Conservation (phyloP, 805 yeast species). For the Ogataea nitratoaversa region DNA sequence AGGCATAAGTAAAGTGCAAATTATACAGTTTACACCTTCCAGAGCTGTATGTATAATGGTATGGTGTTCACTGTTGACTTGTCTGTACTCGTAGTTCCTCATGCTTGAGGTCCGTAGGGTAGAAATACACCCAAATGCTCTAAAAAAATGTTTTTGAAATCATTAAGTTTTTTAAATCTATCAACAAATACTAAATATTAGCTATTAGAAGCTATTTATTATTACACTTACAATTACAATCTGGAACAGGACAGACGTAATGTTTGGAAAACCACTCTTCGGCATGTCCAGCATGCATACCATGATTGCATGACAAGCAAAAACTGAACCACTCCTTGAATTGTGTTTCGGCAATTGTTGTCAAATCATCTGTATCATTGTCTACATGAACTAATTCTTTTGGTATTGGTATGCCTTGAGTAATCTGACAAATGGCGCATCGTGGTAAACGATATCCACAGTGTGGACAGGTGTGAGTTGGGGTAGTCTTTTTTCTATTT, state of each 20-base stretch:
- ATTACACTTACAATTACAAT: conserved; percentile 81
- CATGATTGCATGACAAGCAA: conserved; percentile 88
- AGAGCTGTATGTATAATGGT: too few species aligned
- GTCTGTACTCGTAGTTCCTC: too few species aligned
- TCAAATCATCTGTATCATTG: conserved; percentile 12
- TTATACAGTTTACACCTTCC: too few species aligned
- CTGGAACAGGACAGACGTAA: conserved; percentile 89
- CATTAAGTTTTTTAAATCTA: neutral
- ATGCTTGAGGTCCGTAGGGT: too few species aligned
- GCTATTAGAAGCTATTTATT: conserved; percentile 29
- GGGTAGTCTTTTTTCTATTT: conserved; percentile 7
- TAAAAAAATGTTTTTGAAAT: too few species aligned
- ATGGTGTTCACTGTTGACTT: too few species aligned
- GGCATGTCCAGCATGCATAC: conserved; percentile 93
- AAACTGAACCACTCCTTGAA: conserved; percentile 87
- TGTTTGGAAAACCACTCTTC: conserved; percentile 93
- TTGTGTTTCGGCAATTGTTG: conserved; percentile 33
- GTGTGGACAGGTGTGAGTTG: conserved; percentile 55
- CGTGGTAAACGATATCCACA: conserved; percentile 87
- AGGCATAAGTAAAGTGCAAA: too few species aligned
- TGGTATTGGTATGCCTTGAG: conserved; percentile 68
- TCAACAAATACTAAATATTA: neutral
- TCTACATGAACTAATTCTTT: conserved; percentile 30
- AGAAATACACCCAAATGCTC: too few species aligned
- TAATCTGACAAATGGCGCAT: conserved; percentile 82